A percentile compares a stretch with the other conserved stretches of the same genome.
phyloP scores from a whole-genome alignment of 768 basidiomycete species.

The Lactarius sanguifluus region DNA sequence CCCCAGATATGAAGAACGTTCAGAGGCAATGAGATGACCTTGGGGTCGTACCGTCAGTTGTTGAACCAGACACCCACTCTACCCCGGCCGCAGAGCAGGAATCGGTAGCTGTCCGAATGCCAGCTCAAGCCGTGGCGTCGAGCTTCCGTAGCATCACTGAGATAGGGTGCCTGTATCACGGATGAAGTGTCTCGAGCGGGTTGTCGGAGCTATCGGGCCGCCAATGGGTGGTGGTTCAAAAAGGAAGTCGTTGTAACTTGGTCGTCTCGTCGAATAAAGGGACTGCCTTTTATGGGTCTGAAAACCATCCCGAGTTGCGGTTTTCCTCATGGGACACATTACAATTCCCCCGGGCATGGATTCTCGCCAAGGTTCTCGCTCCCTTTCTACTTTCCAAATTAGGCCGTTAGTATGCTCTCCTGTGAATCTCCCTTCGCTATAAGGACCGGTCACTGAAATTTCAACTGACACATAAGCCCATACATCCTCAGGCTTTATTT shows the following conservation, averaged over 20 bases:
- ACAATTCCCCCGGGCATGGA: background rate
- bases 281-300: background rate
- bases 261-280: constrained; percentile 9
- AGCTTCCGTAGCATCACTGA: background rate
- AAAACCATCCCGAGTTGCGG: background rate
- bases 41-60: background rate
- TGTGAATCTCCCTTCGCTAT: background rate
- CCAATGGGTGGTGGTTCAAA: background rate
- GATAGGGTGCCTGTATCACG: background rate
- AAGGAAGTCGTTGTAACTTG: constrained; percentile 13
- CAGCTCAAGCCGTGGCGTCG: background rate
- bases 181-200: background rate
- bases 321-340: background rate
- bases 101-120: background rate
- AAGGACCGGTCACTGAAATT: background rate
- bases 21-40: background rate
- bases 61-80: background rate
- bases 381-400: constrained; percentile 17
- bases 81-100: background rate
- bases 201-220: background rate
- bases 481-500: background rate
- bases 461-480: too few relatives aligned
- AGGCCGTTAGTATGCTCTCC: constrained; percentile 10
- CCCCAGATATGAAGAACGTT: background rate
- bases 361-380: background rate